phyloP scores from a whole-genome alignment of 1,139 yeast species.

The Hansenula lynferdii region DNA sequence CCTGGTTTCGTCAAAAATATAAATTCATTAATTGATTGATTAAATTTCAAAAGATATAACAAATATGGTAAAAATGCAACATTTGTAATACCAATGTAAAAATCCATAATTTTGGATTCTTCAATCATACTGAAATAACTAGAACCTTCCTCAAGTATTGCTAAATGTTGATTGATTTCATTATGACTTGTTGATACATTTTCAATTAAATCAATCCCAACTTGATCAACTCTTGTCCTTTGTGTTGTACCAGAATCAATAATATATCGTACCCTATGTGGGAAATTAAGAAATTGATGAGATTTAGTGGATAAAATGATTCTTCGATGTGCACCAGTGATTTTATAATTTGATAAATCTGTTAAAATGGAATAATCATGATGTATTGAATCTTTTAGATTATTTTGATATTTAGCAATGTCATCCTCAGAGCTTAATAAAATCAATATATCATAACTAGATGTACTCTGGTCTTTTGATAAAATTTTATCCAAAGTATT shows the following conservation, averaged over 20 bases:
- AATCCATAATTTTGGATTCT: neutral
- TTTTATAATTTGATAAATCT: conserved; percentile 5
- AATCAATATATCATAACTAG: conserved; percentile 9
- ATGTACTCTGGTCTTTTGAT: conserved; percentile 2
- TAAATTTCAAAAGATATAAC: conserved; percentile 3
- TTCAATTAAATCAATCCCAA: too few relatives aligned
- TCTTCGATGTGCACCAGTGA: conserved; percentile 6
- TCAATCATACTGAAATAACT: conserved; percentile 6
- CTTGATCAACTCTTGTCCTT: too few relatives aligned
- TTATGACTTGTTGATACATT: conserved; percentile 2
- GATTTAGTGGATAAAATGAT: conserved; percentile 3
- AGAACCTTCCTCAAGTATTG: conserved; percentile 3
- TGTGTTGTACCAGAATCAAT: conserved; percentile 14
- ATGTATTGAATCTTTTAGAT: neutral
- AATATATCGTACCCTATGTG: conserved; percentile 11
- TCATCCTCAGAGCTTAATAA: conserved; percentile 1
- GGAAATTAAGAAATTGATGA: neutral
- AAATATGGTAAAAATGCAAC: conserved; percentile 5
- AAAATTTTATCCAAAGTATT: conserved; percentile 3
- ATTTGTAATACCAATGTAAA: neutral
- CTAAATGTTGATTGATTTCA: conserved; percentile 3
- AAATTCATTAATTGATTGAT: conserved; percentile 3
- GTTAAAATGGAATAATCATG: conserved; percentile 8
- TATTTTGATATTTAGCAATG: neutral
- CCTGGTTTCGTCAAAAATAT: conserved; percentile 10